A percentile compares a stretch with the other conserved stretches of the same genome.
Evolutionary conservation across 2,329 filamentous ascomycete species (phyloP).

Genomic region (Epichloe baconii): DNA sequence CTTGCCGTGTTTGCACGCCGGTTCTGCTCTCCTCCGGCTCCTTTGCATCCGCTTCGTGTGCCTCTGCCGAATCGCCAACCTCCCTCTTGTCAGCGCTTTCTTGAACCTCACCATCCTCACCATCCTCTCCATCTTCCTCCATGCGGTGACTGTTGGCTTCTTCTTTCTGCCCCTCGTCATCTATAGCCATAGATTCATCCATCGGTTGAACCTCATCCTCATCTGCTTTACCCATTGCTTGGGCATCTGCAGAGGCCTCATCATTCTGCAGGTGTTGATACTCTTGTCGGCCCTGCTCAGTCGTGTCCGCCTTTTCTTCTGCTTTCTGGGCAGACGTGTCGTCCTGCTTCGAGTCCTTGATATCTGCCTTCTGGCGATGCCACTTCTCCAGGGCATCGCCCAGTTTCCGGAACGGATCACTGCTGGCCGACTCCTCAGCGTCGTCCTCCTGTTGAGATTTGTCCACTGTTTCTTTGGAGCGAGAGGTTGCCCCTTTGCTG

Average conservation of each 20-base stretch:
- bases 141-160: conserved; percentile 33
- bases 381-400: conserved; percentile 87
- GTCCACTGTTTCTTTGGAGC: conserved; percentile 35
- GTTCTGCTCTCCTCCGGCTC: conserved; percentile 40
- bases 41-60: conserved; percentile 27
- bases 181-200: conserved; percentile 79
- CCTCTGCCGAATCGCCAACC: conserved; percentile 20
- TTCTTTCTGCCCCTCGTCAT: conserved; percentile 56
- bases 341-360: conserved; percentile 42
- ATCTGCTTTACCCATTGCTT: conserved; percentile 78
- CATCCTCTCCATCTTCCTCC: conserved; percentile 38
- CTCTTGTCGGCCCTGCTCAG: conserved; percentile 67
- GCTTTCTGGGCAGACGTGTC: conserved; percentile 17
- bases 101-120: conserved; percentile 27
- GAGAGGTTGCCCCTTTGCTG: conserved; percentile 45
- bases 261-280: conserved; percentile 90
- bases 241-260: conserved; percentile 67
- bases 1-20: conserved; percentile 46
- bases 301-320: conserved; percentile 35
- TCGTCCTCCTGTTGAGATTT: conserved; percentile 31
- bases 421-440: conserved; percentile 29
- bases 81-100: conserved; percentile 31
- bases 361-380: conserved; percentile 80
- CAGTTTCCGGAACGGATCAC: conserved; percentile 82
- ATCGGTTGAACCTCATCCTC: conserved; percentile 79